Conservation (phyloP, 257 asterid genomes). For the Jacaranda copaia region DNA sequence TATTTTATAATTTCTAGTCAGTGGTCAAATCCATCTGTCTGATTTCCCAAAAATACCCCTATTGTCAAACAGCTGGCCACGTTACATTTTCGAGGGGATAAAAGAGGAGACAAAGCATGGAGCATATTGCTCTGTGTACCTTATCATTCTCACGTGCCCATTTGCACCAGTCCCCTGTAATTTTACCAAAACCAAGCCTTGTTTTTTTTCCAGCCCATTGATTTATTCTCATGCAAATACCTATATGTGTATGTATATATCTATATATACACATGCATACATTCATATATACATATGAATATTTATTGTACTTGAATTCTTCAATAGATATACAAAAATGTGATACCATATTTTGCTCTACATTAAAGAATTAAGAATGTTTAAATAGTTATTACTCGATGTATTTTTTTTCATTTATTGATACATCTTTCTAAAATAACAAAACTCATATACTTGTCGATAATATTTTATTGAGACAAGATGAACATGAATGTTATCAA, state of each 20-base stretch:
- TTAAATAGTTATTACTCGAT: no score
- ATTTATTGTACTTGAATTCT: no score
- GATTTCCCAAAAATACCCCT: slow-evolving; percentile 36
- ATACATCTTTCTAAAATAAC: no score
- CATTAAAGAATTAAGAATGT: no score
- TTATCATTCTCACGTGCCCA: slow-evolving; percentile 61
- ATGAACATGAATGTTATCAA: no score
- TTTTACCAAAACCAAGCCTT: no score
- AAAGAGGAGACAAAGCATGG: slow-evolving; percentile 54
- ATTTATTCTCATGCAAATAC: background rate
- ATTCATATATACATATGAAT: no score
- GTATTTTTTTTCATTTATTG: no score
- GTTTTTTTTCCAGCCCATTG: background rate
- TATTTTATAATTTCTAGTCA: slow-evolving; percentile 37
- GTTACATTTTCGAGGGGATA: slow-evolving; percentile 42
- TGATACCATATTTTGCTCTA: no score
- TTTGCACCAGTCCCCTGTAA: background rate
- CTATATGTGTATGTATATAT: background rate
- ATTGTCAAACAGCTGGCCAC: slow-evolving; percentile 62
- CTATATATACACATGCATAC: background rate
- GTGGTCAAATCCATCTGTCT: slow-evolving; percentile 41
- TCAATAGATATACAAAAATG: no score
- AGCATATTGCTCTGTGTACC: slow-evolving; percentile 45
- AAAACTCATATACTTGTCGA: no score
- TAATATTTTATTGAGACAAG: no score